Conservation (phyloP, 805 yeast species). For the Wickerhamiella bombiphila region DNA sequence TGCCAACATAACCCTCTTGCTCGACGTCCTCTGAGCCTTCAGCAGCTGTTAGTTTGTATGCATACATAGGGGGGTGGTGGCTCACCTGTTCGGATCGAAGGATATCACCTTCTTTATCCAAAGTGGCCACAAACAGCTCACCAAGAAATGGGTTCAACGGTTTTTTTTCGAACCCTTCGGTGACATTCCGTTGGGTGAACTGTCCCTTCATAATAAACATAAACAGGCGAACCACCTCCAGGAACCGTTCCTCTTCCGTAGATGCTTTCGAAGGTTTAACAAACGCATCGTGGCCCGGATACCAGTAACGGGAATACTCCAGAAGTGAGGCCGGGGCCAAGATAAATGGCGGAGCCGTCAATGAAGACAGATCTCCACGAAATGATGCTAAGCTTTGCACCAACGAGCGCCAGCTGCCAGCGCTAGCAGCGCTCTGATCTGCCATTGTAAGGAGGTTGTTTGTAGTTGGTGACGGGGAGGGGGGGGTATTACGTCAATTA, state of each 20-base stretch:
- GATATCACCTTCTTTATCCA: conserved; percentile 75
- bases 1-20: conserved; percentile 81
- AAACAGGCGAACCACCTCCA: conserved; percentile 83
- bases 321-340: conserved; percentile 75
- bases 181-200: conserved; percentile 83
- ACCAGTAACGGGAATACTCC: conserved; percentile 94
- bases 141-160: conserved; percentile 95
- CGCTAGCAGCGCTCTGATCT: not conserved
- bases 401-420: conserved; percentile 70
- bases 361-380: conserved; percentile 81
- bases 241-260: conserved; percentile 40
- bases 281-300: conserved; percentile 75
- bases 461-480: no score
- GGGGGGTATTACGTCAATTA: no score
- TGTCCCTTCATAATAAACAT: conserved; percentile 83
- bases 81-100: conserved; percentile 85
- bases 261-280: conserved; percentile 45
- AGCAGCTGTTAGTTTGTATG: conserved; percentile 66
- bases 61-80: conserved; percentile 98
- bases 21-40: conserved; percentile 53
- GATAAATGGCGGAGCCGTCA: conserved; percentile 96
- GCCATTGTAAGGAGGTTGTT: no score
- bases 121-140: conserved; percentile 81
- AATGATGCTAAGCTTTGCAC: conserved; percentile 81
- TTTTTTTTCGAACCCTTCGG: conserved; percentile 90